phyloP scores from a whole-genome alignment of 2,329 filamentous ascomycete species.

The Podosphaera fusca region DNA sequence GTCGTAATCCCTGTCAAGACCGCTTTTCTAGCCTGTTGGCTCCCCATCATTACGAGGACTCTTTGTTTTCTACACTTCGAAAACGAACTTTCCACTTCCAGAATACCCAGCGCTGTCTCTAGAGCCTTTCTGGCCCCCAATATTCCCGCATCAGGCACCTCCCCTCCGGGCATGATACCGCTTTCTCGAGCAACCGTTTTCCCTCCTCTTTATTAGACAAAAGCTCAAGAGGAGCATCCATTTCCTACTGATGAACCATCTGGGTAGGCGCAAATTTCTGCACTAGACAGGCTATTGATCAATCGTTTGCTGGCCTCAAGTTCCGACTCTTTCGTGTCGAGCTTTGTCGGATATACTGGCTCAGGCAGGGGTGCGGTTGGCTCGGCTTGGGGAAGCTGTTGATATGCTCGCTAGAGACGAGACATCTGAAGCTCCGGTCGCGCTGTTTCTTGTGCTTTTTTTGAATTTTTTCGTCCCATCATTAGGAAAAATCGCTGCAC shows the following conservation, averaged over 20 bases:
- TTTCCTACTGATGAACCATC: neutral
- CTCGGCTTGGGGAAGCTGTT: too few relatives aligned
- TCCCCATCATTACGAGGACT: neutral
- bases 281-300: too few relatives aligned
- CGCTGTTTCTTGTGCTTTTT: too few relatives aligned
- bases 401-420: too few relatives aligned
- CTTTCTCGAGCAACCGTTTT: neutral
- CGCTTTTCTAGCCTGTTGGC: neutral
- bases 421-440: too few relatives aligned
- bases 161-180: neutral
- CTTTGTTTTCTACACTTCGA: neutral
- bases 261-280: neutral
- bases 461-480: too few relatives aligned
- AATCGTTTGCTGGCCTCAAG: too few relatives aligned
- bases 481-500: too few relatives aligned
- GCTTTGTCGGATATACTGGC: too few relatives aligned
- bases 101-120: neutral
- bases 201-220: neutral
- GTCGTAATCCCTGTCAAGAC: neutral
- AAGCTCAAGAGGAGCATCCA: neutral
- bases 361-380: too few relatives aligned
- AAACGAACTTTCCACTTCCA: neutral
- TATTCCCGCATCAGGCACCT: neutral
- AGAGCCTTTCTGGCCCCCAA: neutral
- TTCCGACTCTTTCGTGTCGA: too few relatives aligned